phyloP scores from a whole-genome alignment of 768 basidiomycete species.

The Multifurca ochricompacta region DNA sequence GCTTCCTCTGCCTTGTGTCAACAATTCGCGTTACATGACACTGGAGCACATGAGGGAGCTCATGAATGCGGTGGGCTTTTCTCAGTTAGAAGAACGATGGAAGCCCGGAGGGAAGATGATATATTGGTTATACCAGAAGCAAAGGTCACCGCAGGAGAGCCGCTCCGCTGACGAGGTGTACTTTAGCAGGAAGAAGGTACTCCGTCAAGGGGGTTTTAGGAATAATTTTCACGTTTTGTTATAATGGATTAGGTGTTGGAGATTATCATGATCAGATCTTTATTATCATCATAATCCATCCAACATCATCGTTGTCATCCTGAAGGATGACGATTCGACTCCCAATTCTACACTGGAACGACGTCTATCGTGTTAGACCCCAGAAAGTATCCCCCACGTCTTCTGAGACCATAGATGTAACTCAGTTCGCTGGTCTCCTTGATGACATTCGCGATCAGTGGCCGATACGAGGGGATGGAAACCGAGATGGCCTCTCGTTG shows the following conservation, averaged over 20 bases:
- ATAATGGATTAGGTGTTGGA: neutral
- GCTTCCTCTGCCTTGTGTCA: conserved; percentile 80
- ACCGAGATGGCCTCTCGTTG: conserved; percentile 64
- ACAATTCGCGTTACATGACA: conserved; percentile 79
- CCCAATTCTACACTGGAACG: conserved; percentile 66
- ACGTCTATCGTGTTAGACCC: conserved; percentile 73
- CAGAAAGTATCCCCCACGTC: conserved; percentile 54
- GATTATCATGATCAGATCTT: neutral
- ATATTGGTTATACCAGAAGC: conserved; percentile 75
- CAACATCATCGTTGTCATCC: too few species aligned
- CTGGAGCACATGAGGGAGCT: conserved; percentile 47
- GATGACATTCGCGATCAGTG: conserved; percentile 54
- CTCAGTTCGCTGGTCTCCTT: conserved; percentile 73
- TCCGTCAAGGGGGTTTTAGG: conserved; percentile 53
- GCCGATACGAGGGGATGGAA: conserved; percentile 39
- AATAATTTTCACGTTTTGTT: conserved; percentile 73
- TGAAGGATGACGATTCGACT: conserved; percentile 35
- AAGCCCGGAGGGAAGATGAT: conserved; percentile 72
- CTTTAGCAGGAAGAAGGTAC: conserved; percentile 48
- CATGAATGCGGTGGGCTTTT: conserved; percentile 60
- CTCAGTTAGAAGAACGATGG: conserved; percentile 50
- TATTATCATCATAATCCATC: neutral
- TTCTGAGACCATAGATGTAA: conserved; percentile 69
- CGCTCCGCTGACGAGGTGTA: conserved; percentile 15
- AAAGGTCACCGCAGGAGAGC: conserved; percentile 14